Conservation (phyloP, 345 rosid genomes). For the Zanthoxylum bungeanum region DNA sequence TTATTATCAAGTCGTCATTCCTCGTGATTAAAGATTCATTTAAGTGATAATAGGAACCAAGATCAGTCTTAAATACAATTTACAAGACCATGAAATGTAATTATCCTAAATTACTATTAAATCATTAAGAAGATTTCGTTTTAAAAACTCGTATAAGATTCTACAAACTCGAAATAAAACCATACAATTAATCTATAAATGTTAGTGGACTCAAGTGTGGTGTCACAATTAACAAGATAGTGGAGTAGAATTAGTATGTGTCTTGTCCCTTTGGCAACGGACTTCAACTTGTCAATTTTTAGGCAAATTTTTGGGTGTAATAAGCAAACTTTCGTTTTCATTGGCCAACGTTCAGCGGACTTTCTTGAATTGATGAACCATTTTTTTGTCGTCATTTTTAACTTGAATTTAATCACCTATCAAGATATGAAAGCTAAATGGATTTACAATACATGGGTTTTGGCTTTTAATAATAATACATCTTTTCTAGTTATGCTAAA, state of each 20-base stretch:
- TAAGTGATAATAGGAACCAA: neutral
- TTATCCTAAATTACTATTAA: no score
- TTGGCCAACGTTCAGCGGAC: neutral
- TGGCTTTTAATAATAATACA: neutral
- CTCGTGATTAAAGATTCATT: neutral
- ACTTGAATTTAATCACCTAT: neutral
- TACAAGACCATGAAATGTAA: no score
- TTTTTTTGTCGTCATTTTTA: constrained; percentile 3
- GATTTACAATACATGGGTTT: neutral
- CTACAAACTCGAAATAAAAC: no score
- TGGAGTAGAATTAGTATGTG: constrained; percentile 1
- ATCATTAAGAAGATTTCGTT: no score
- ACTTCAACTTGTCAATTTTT: neutral
- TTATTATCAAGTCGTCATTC: no score
- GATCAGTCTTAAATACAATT: no score
- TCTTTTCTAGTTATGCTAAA: no score
- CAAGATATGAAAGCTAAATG: neutral
- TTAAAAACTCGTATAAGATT: no score
- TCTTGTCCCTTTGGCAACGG: neutral
- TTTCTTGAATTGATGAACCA: neutral
- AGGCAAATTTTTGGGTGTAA: neutral
- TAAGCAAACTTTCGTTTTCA: constrained; percentile 2
- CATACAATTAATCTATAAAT: neutral
- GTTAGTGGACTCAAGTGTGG: neutral
- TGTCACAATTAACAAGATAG: neutral